Conservation (phyloP, 352 stramenopile species). For the Globisporangium recalcitrans region DNA sequence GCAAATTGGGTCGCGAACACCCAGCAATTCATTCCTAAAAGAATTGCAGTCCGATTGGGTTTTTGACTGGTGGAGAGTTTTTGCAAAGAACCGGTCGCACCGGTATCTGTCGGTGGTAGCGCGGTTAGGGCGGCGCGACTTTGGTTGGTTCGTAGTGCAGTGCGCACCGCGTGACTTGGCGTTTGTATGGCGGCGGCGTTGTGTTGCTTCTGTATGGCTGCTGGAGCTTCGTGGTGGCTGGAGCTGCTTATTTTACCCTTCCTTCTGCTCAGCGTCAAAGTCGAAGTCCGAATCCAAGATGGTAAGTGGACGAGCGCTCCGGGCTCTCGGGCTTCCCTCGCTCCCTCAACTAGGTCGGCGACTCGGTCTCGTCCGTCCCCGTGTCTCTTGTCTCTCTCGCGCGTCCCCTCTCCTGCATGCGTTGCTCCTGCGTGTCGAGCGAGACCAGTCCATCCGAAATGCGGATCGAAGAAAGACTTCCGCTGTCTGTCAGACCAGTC, state of each 20-base stretch:
- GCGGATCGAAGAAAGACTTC: too few relatives aligned
- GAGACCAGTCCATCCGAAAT: neutral
- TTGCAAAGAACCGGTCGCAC: neutral
- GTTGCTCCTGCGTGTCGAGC: too few relatives aligned
- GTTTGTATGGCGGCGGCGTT: conserved; percentile 51
- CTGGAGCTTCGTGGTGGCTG: conserved; percentile 24
- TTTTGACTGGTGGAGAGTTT: neutral
- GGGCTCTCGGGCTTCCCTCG: neutral
- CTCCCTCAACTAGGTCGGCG: neutral
- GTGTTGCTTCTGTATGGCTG: conserved; percentile 60
- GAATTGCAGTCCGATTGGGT: neutral
- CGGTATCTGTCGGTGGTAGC: neutral
- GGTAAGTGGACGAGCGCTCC: conserved; percentile 34
- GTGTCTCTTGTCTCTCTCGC: neutral
- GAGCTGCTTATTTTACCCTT: conserved; percentile 76
- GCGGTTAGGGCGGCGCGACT: conserved; percentile 6
- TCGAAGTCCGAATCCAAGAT: conserved; percentile 84
- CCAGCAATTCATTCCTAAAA: neutral
- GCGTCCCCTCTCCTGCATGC: too few relatives aligned
- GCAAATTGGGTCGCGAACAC: too few relatives aligned
- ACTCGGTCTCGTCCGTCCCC: neutral
- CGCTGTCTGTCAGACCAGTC: too few relatives aligned
- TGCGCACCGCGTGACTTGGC: conserved; percentile 33
- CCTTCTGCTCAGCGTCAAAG: conserved; percentile 85
- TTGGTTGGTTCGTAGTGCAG: conserved; percentile 48